Percentiles rank a stretch among this genome's conserved stretches.
Evolutionary conservation across 257 asterid genomes (phyloP).

Genomic region (Fraxinus cuspidata): DNA sequence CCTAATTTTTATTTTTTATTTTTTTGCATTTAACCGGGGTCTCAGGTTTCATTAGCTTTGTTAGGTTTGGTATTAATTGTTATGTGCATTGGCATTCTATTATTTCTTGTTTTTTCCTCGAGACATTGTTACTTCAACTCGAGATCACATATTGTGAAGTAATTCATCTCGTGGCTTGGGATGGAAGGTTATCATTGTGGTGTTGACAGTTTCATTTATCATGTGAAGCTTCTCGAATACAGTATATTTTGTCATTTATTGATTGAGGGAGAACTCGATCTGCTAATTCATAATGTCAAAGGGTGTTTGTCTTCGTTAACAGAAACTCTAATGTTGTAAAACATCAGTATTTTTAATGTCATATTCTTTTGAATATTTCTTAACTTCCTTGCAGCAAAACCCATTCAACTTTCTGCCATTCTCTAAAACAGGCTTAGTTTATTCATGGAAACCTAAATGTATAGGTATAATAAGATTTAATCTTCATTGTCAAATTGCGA

Average conservation of each 20-base stretch:
- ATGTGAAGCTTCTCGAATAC: slow-evolving; percentile 23
- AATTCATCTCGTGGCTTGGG: background rate
- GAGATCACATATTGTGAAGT: slow-evolving; percentile 1
- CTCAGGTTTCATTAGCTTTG: slow-evolving; percentile 33
- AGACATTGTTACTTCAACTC: slow-evolving; percentile 24
- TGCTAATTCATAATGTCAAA: slow-evolving; percentile 18
- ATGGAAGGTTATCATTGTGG: background rate
- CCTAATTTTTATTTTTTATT: slow-evolving; percentile 35
- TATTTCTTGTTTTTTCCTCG: background rate
- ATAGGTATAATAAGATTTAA: no score
- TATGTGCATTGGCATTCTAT: background rate
- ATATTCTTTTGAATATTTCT: background rate
- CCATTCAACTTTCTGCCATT: background rate
- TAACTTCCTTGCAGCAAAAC: background rate
- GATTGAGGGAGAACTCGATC: slow-evolving; percentile 21
- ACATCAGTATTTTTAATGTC: background rate
- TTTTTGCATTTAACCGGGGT: slow-evolving; percentile 32
- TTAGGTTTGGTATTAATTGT: slow-evolving; percentile 17
- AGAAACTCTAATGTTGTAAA: slow-evolving; percentile 16
- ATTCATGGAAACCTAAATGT: no score
- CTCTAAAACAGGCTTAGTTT: background rate
- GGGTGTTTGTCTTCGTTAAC: slow-evolving; percentile 10
- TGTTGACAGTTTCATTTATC: slow-evolving; percentile 15
- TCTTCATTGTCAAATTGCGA: no score
- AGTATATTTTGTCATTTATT: background rate